A percentile compares a stretch with the other conserved stretches of the same genome.
phyloP scores from a whole-genome alignment of 2,329 filamentous ascomycete species.

The Colletotrichum kahawae region DNA sequence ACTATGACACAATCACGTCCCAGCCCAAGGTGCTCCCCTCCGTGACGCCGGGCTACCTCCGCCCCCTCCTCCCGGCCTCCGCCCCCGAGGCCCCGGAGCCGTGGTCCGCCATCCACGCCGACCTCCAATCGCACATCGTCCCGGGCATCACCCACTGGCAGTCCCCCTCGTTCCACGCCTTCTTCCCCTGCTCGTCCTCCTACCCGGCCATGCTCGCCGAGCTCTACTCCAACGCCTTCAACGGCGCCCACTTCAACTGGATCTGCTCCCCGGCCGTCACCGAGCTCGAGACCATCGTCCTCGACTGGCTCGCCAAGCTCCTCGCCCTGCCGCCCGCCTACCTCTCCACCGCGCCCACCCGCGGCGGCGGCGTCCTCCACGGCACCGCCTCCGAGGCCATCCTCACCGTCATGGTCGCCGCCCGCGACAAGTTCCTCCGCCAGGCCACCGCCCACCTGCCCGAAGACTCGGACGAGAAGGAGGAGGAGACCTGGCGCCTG shows the following conservation, averaged over 20 bases:
- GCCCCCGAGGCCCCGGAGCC: constrained; percentile 71
- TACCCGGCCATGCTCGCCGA: constrained; percentile 90
- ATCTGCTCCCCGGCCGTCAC: constrained; percentile 91
- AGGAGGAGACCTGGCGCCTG: constrained; percentile 68
- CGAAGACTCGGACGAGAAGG: constrained; percentile 66
- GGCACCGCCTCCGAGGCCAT: constrained; percentile 89
- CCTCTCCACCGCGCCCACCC: constrained; percentile 70
- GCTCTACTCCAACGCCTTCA: constrained; percentile 89
- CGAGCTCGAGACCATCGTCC: constrained; percentile 88
- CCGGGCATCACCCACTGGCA: constrained; percentile 96
- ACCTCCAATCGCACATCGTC: constrained; percentile 86
- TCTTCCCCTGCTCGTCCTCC: constrained; percentile 83
- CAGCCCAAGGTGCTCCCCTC: constrained; percentile 73
- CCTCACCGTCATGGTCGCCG: constrained; percentile 85
- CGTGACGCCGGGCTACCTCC: constrained; percentile 85
- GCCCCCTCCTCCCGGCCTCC: constrained; percentile 73
- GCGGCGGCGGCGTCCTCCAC: constrained; percentile 91
- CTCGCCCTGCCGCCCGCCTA: constrained; percentile 77
- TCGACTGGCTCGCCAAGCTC: constrained; percentile 88
- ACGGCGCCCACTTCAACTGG: constrained; percentile 95
- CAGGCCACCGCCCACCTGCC: constrained; percentile 58
- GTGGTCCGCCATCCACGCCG: constrained; percentile 81
- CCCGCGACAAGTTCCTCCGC: constrained; percentile 78
- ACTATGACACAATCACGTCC: constrained; percentile 77
- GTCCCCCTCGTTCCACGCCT: constrained; percentile 93